phyloP scores from a whole-genome alignment of 2,329 filamentous ascomycete genomes.

The Fusarium chaquense region DNA sequence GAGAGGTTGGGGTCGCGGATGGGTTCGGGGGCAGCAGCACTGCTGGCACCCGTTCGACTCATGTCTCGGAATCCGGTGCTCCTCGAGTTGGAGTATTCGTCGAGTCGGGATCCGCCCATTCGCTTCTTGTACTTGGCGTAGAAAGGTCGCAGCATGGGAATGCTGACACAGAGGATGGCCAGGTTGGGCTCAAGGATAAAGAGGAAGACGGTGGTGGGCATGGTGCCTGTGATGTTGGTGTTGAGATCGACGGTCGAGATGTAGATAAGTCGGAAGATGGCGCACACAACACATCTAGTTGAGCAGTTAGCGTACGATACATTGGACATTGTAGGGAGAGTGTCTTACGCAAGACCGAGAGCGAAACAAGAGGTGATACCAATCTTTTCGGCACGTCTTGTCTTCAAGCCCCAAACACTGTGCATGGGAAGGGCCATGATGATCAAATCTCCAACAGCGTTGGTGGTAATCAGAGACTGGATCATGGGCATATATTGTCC shows the following conservation, averaged over 20 bases:
- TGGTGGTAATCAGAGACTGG: conserved; percentile 54
- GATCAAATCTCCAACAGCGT: conserved; percentile 54
- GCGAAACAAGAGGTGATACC: conserved; percentile 54
- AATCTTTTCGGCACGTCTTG: conserved; percentile 52
- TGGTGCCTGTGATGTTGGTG: conserved; percentile 54
- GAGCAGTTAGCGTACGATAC: conserved; percentile 19
- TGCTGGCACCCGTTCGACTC: conserved; percentile 34
- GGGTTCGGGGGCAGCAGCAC: conserved; percentile 20
- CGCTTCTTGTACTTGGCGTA: conserved; percentile 51
- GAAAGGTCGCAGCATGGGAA: conserved; percentile 57
- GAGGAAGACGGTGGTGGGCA: conserved; percentile 56
- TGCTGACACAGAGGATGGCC: conserved; percentile 57
- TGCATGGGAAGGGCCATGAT: conserved; percentile 55
- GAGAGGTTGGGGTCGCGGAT: conserved; percentile 26
- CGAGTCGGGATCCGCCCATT: conserved; percentile 49
- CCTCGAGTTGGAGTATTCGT: conserved; percentile 45
- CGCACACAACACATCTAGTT: conserved; percentile 53
- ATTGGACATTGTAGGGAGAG: rapidly evolving
- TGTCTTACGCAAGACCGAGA: conserved; percentile 52
- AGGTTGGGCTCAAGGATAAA: conserved; percentile 57
- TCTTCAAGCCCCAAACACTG: conserved; percentile 55
- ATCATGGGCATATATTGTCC: conserved; percentile 53
- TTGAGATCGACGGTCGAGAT: conserved; percentile 54
- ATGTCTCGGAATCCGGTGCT: conserved; percentile 35
- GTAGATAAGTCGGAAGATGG: conserved; percentile 55